Conservation (phyloP, 768 basidiomycete genomes). For the Lentinula lateritia region DNA sequence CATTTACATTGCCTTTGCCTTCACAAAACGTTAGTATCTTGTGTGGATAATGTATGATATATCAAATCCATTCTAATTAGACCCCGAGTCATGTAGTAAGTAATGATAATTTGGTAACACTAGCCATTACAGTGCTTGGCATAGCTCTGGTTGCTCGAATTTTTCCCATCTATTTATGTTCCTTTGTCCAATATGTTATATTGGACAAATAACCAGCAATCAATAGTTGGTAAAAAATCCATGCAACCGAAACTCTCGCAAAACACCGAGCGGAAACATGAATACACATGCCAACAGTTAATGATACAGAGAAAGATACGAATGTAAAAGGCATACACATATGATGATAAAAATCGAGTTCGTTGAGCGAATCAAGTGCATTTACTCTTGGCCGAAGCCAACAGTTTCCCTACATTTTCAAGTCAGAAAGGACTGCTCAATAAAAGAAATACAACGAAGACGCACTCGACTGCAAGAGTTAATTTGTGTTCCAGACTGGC, state of each 20-base stretch:
- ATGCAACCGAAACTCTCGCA: too few relatives aligned
- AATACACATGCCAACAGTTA: not conserved
- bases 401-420: constrained; percentile 68
- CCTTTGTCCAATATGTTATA: too few relatives aligned
- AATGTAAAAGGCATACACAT: not conserved
- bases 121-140: too few relatives aligned
- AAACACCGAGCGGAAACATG: too few relatives aligned
- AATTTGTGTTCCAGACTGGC: constrained; percentile 92
- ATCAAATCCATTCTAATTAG: constrained; percentile 3
- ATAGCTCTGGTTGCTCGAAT: too few relatives aligned
- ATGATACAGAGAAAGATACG: not conserved
- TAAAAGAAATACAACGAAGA: constrained; percentile 3
- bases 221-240: too few relatives aligned
- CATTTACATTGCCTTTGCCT: constrained; percentile 91
- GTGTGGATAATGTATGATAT: constrained; percentile 3
- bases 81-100: not conserved
- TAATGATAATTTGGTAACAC: not conserved
- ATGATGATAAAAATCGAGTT: not conserved
- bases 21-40: constrained; percentile 48
- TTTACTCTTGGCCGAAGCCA: constrained; percentile 87
- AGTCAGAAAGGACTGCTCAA: constrained; percentile 8
- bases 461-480: constrained; percentile 76
- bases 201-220: too few relatives aligned
- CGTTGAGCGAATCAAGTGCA: not conserved
- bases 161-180: too few relatives aligned